phyloP scores from a whole-genome alignment of 352 stramenopile genomes.

The Globisporangium nodosum region DNA sequence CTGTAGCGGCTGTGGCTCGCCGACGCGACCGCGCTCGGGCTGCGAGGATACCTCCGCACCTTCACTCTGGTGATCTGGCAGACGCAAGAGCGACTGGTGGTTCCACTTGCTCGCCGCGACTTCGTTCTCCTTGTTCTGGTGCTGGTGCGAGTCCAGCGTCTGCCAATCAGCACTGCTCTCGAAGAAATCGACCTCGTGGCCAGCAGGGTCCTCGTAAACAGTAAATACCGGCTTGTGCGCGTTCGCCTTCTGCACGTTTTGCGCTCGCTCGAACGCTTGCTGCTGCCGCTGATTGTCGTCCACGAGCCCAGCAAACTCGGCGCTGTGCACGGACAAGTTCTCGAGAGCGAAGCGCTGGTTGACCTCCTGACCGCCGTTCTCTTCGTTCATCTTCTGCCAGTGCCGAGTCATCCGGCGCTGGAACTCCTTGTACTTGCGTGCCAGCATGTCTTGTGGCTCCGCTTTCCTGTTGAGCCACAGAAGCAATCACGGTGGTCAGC shows the following conservation, averaged over 20 bases:
- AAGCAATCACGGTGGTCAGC: slow-evolving; percentile 2
- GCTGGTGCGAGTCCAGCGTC: slow-evolving; percentile 47
- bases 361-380: slow-evolving; percentile 30
- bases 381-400: slow-evolving; percentile 65
- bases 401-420: slow-evolving; percentile 79
- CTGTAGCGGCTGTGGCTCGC: slow-evolving; percentile 27
- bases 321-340: slow-evolving; percentile 44
- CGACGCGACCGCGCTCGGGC: neutral
- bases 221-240: slow-evolving; percentile 82
- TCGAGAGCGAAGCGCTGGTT: slow-evolving; percentile 56
- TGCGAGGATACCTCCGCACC: neutral
- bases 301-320: slow-evolving; percentile 43
- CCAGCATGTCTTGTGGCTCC: slow-evolving; percentile 54
- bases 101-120: slow-evolving; percentile 50
- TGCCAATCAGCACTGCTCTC: slow-evolving; percentile 59
- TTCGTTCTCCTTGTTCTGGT: slow-evolving; percentile 84
- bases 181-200: slow-evolving; percentile 50
- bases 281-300: slow-evolving; percentile 63
- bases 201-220: slow-evolving; percentile 68
- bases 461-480: slow-evolving; percentile 41
- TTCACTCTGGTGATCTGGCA: neutral
- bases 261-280: slow-evolving; percentile 42
- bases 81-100: slow-evolving; percentile 4
- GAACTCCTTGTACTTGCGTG: slow-evolving; percentile 80
- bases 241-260: slow-evolving; percentile 56